Conservation (phyloP, 2,329 filamentous ascomycete species). For the Epichloe scottii region DNA sequence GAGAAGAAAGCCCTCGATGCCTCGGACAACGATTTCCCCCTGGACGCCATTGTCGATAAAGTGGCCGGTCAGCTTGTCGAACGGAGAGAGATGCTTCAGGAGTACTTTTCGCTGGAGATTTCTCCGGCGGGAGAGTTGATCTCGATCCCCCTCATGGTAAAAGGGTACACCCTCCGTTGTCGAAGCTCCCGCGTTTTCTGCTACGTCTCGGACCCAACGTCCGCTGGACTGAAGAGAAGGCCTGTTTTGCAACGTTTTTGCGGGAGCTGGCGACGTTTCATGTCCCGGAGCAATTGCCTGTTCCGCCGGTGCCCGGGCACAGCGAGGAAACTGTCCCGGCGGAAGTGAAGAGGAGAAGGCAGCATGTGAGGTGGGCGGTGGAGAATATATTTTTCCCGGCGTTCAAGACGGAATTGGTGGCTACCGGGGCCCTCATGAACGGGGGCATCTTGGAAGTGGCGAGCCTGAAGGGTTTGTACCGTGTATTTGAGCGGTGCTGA, state of each 20-base stretch:
- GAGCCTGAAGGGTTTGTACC: constrained; percentile 82
- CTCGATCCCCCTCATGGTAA: constrained; percentile 72
- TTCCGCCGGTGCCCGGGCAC: constrained; percentile 22
- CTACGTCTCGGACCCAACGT: constrained; percentile 80
- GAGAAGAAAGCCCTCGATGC: constrained; percentile 40
- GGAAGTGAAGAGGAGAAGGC: constrained; percentile 45
- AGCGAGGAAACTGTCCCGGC: constrained; percentile 29
- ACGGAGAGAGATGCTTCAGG: constrained; percentile 71
- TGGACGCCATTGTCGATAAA: constrained; percentile 50
- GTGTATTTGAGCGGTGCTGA: constrained; percentile 90
- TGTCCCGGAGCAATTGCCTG: constrained; percentile 71
- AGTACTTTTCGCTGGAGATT: constrained; percentile 86
- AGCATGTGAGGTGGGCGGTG: constrained; percentile 59
- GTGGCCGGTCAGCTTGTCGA: constrained; percentile 60
- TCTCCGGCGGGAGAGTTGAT: constrained; percentile 64
- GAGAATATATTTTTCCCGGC: constrained; percentile 87
- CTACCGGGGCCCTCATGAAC: constrained; percentile 64
- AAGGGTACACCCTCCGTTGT: constrained; percentile 73
- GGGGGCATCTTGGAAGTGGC: constrained; percentile 73
- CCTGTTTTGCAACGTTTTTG: constrained; percentile 77
- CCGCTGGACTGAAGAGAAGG: constrained; percentile 72
- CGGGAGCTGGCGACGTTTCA: constrained; percentile 82
- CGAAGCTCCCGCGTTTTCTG: constrained; percentile 80
- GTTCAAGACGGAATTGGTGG: constrained; percentile 70
- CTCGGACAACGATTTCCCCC: constrained; percentile 47